Percentiles rank a stretch among this genome's conserved stretches.
phyloP scores from a whole-genome alignment of 371 early-diverging fungal species.

The Dichotomocladium elegans region DNA sequence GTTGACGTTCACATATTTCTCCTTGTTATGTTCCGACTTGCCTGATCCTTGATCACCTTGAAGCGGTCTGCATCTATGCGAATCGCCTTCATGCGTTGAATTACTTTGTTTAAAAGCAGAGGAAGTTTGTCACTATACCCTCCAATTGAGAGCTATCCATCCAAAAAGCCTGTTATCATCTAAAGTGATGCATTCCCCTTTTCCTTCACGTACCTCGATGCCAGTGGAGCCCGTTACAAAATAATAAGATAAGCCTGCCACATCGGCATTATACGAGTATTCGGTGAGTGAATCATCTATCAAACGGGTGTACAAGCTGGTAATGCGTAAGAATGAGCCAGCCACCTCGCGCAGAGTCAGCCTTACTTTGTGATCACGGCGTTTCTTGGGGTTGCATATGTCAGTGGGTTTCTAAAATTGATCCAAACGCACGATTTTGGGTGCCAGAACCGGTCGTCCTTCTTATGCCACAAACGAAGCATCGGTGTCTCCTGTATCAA shows the following conservation, averaged over 20 bases:
- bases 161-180: neutral
- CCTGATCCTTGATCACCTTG: slow-evolving; percentile 68
- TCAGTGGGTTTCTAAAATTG: slow-evolving; percentile 49
- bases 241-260: slow-evolving; percentile 77
- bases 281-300: slow-evolving; percentile 78
- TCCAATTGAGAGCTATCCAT: slow-evolving; percentile 45
- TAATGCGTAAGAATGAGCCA: neutral
- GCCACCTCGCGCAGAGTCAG: neutral
- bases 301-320: slow-evolving; percentile 63
- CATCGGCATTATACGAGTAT: slow-evolving; percentile 80
- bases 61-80: slow-evolving; percentile 66
- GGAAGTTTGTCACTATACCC: slow-evolving; percentile 87
- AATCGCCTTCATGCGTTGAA: slow-evolving; percentile 62
- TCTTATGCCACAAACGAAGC: slow-evolving; percentile 85
- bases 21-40: neutral
- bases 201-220: slow-evolving; percentile 45
- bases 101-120: slow-evolving; percentile 63
- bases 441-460: slow-evolving; percentile 84
- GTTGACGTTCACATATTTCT: too few relatives aligned
- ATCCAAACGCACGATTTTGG: slow-evolving; percentile 67
- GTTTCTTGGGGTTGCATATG: slow-evolving; percentile 51
- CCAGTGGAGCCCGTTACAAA: slow-evolving; percentile 62
- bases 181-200: neutral
- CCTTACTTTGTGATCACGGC: slow-evolving; percentile 35
- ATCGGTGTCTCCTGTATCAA: slow-evolving; percentile 64